Evolutionary conservation across 1,284 basidiomycete genomes (phyloP).

Genomic region (Rhodotorula sp.): DNA sequence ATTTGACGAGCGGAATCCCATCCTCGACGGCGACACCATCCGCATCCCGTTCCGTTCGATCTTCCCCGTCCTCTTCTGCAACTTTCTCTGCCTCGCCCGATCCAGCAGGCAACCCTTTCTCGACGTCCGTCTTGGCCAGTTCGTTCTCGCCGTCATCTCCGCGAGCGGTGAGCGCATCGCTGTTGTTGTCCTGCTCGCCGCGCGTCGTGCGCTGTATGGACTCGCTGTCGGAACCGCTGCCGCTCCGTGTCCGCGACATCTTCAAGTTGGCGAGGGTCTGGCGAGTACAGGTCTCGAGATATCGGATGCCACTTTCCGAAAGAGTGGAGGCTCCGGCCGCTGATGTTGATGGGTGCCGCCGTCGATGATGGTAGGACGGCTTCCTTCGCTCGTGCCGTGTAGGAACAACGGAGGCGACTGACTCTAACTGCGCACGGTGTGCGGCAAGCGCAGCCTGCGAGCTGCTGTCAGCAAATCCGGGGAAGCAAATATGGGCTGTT

Average conservation of each 20-base stretch:
- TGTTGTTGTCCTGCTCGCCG: background rate
- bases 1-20: conserved; percentile 31
- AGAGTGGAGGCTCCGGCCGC: too few relatives aligned
- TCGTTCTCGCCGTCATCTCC: background rate
- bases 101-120: background rate
- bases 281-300: too few relatives aligned
- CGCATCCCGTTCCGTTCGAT: conserved; percentile 15
- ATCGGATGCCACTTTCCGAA: too few relatives aligned
- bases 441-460: too few relatives aligned
- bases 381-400: too few relatives aligned
- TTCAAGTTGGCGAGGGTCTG: too few relatives aligned
- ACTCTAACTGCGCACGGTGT: too few relatives aligned
- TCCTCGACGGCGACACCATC: conserved; percentile 34
- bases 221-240: background rate
- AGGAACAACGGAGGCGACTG: too few relatives aligned
- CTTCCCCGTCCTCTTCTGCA: background rate
- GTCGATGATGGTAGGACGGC: too few relatives aligned
- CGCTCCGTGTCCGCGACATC: background rate
- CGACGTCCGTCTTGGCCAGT: background rate
- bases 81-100: background rate
- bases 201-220: background rate
- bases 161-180: background rate
- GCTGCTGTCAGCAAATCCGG: too few relatives aligned
- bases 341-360: too few relatives aligned
- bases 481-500: too few relatives aligned